phyloP scores from a whole-genome alignment of 257 asterid genomes.

The Nicotiana sylvestris region DNA sequence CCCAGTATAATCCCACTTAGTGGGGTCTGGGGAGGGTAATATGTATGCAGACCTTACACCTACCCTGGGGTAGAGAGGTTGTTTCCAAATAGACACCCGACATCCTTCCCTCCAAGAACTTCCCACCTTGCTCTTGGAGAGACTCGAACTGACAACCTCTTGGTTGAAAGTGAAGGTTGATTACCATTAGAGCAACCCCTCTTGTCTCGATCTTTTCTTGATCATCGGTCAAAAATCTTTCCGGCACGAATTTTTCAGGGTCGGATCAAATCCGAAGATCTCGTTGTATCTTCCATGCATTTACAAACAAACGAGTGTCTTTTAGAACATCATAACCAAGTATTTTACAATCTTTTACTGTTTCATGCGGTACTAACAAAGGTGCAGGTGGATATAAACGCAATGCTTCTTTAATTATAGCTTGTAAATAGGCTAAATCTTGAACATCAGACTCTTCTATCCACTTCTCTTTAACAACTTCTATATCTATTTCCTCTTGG shows the following conservation, averaged over 20 bases:
- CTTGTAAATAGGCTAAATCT: conserved; percentile 39
- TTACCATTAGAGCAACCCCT: too few relatives aligned
- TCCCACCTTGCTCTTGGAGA: too few relatives aligned
- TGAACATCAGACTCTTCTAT: conserved; percentile 43
- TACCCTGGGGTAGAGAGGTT: too few relatives aligned
- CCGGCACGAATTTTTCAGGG: conserved; percentile 38
- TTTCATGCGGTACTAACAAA: conserved; percentile 34
- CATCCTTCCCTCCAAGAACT: too few relatives aligned
- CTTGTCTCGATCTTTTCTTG: conserved; percentile 24
- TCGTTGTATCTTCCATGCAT: conserved; percentile 49
- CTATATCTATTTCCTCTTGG: conserved; percentile 35
- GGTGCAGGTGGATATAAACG: conserved; percentile 51
- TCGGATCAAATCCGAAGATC: conserved; percentile 47
- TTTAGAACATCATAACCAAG: conserved; percentile 33
- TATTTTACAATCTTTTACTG: conserved; percentile 34
- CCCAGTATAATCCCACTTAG: too few relatives aligned
- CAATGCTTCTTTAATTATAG: conserved; percentile 44
- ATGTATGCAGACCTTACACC: too few relatives aligned
- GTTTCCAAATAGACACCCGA: too few relatives aligned
- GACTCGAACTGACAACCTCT: too few relatives aligned
- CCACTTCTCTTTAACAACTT: conserved; percentile 45
- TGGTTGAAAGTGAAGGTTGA: too few relatives aligned
- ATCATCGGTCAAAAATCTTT: conserved; percentile 34
- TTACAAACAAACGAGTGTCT: conserved; percentile 37
- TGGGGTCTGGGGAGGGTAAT: too few relatives aligned